Evolutionary conservation across 345 rosid genomes (phyloP).

Genomic region (Ceriops zippeliana): DNA sequence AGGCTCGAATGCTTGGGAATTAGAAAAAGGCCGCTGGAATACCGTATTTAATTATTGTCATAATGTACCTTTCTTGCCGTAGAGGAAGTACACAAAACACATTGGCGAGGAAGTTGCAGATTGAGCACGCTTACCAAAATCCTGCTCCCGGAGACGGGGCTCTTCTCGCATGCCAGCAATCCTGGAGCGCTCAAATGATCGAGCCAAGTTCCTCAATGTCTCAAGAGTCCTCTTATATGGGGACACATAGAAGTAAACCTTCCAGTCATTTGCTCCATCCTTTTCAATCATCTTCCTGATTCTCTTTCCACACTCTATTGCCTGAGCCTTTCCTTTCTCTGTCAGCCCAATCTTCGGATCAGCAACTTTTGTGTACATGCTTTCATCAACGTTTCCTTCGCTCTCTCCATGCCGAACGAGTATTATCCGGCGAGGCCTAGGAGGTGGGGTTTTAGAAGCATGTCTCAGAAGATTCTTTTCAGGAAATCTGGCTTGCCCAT

Average conservation of each 20-base stretch:
- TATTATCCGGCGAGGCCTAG: slow-evolving; percentile 56
- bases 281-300: slow-evolving; percentile 50
- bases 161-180: slow-evolving; percentile 60
- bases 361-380: slow-evolving; percentile 40
- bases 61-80: too few relatives aligned
- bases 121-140: slow-evolving; percentile 37
- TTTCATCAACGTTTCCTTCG: slow-evolving; percentile 60
- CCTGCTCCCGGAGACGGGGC: slow-evolving; percentile 58
- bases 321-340: slow-evolving; percentile 39
- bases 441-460: slow-evolving; percentile 14
- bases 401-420: slow-evolving; percentile 60
- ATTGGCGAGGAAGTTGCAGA: too few relatives aligned
- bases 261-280: slow-evolving; percentile 47
- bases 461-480: slow-evolving; percentile 15
- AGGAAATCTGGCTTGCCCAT: slow-evolving; percentile 24
- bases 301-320: slow-evolving; percentile 42
- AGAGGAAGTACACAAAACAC: too few relatives aligned
- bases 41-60: too few relatives aligned
- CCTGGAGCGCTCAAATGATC: slow-evolving; percentile 42
- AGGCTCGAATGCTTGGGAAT: too few relatives aligned
- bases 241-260: slow-evolving; percentile 57
- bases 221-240: slow-evolving; percentile 50
- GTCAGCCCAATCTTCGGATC: slow-evolving; percentile 57
- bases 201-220: slow-evolving; percentile 42
- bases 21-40: too few relatives aligned